These are phyloP conservation scores for Trichosanthes truncata DNA, from an alignment of 306 rosid species.

Conservation along the genomic window DNA sequence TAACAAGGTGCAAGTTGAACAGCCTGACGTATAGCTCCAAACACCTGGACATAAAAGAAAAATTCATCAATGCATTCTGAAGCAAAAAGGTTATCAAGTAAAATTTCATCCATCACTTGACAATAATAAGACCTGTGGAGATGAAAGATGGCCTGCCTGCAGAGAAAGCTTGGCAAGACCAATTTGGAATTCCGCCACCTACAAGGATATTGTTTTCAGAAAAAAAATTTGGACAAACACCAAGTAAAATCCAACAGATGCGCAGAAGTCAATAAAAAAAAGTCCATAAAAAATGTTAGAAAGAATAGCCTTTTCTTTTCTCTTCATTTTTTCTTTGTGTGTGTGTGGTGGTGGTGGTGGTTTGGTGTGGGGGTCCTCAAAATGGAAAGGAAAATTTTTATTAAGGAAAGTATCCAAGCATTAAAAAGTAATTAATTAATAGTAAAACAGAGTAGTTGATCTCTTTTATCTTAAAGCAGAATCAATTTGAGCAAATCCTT, in stretches of 20 bases:
- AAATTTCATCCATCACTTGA: constrained; percentile 9
- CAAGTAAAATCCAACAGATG: neutral
- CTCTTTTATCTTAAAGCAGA: neutral
- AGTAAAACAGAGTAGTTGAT: neutral
- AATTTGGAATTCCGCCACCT: constrained; percentile 90
- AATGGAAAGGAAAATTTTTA: no score
- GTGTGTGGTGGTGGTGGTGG: no score
- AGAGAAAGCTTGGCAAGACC: constrained; percentile 89
- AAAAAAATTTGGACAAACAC: neutral
- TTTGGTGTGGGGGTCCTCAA: no score
- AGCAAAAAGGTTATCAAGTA: neutral
- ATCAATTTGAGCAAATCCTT: neutral
- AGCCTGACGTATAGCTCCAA: constrained; percentile 89
- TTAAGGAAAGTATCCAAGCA: neutral
- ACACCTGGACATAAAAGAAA: constrained; percentile 43
- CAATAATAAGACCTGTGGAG: constrained; percentile 58
- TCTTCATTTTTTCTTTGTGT: neutral
- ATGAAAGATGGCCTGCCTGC: constrained; percentile 64
- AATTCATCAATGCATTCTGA: neutral
- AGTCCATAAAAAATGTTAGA: neutral
- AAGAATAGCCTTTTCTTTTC: neutral
- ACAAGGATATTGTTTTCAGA: constrained; percentile 19
- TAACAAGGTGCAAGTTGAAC: constrained; percentile 70
- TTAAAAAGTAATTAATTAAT: neutral
- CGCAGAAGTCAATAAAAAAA: neutral